Evolutionary conservation across 495 filamentous ascomycete species (phyloP).

Genomic region (Penicillium angulare): DNA sequence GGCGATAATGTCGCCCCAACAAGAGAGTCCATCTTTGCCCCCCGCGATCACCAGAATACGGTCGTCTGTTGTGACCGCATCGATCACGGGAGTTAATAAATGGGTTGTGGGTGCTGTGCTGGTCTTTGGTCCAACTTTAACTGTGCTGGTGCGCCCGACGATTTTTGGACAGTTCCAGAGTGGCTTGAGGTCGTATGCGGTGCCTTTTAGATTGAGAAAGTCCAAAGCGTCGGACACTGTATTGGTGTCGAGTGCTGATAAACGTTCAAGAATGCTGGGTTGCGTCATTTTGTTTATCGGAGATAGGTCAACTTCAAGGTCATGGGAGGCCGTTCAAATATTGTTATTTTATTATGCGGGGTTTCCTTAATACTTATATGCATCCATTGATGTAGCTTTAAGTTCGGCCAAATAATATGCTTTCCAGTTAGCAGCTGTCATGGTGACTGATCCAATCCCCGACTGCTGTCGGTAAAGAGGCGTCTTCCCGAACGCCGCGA

Average conservation of each 20-base stretch:
- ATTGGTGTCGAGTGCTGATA: slow-evolving; percentile 19
- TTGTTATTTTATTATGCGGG: too few relatives aligned
- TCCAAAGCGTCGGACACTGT: slow-evolving; percentile 22
- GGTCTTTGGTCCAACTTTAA: slow-evolving; percentile 15
- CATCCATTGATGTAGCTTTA: too few relatives aligned
- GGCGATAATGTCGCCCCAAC: slow-evolving; percentile 24
- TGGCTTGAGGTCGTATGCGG: slow-evolving; percentile 19
- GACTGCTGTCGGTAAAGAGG: too few relatives aligned
- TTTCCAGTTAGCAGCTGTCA: too few relatives aligned
- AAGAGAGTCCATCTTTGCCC: slow-evolving; percentile 16
- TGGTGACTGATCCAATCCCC: too few relatives aligned
- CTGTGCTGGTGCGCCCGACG: slow-evolving; percentile 21
- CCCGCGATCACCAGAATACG: slow-evolving; percentile 22
- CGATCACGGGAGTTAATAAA: slow-evolving; percentile 19
- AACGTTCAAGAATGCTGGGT: slow-evolving; percentile 10
- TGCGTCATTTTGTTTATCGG: not conserved
- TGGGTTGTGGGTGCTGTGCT: slow-evolving; percentile 8
- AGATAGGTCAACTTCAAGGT: too few relatives aligned
- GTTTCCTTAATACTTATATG: too few relatives aligned
- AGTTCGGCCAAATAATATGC: too few relatives aligned
- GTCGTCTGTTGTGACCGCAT: slow-evolving; percentile 14
- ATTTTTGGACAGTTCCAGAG: slow-evolving; percentile 25
- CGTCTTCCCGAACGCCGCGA: too few relatives aligned
- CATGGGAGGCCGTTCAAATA: too few relatives aligned
- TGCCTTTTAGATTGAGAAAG: slow-evolving; percentile 18